These are phyloP conservation scores for Emergomyces pasteurianus DNA, from an alignment of 2,329 filamentous ascomycete species.

Conservation along the genomic window DNA sequence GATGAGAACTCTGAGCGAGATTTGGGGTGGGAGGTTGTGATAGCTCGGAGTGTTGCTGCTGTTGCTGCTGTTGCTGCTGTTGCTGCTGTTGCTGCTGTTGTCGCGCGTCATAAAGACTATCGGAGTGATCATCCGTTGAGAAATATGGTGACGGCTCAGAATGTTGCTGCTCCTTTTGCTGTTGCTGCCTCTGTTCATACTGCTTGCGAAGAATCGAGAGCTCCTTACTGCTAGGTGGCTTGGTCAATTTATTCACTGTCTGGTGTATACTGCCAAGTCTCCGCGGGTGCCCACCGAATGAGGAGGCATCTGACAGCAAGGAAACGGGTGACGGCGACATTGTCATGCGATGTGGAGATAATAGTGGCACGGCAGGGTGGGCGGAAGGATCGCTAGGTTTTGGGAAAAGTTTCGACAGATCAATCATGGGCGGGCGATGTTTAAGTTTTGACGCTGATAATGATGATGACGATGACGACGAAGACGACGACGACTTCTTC, in stretches of 20 bases:
- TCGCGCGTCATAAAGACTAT: neutral
- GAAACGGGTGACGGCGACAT: conserved; percentile 30
- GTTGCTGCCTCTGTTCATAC: conserved; percentile 2
- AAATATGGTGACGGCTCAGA: neutral
- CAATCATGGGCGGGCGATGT: conserved; percentile 28
- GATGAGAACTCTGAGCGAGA: neutral
- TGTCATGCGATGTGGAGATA: conserved; percentile 32
- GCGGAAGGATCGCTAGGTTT: conserved; percentile 22
- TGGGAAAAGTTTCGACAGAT: conserved; percentile 32
- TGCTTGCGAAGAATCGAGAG: conserved; percentile 2
- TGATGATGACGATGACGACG: conserved; percentile 13
- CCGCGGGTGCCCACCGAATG: conserved; percentile 11
- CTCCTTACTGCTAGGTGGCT: conserved; percentile 11
- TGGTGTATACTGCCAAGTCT: conserved; percentile 11
- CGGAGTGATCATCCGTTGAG: neutral
- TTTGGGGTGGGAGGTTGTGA: neutral
- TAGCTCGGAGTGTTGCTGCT: neutral
- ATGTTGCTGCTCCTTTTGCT: neutral
- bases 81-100: neutral
- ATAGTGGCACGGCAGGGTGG: conserved; percentile 20
- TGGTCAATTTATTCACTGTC: conserved; percentile 19
- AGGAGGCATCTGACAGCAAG: conserved; percentile 21
- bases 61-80: neutral
- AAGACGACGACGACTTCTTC: conserved; percentile 9
- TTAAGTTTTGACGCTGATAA: conserved; percentile 27